These are phyloP conservation scores for Termitomyces sp. DNA, from an alignment of 768 basidiomycete species.

Conservation along the genomic window DNA sequence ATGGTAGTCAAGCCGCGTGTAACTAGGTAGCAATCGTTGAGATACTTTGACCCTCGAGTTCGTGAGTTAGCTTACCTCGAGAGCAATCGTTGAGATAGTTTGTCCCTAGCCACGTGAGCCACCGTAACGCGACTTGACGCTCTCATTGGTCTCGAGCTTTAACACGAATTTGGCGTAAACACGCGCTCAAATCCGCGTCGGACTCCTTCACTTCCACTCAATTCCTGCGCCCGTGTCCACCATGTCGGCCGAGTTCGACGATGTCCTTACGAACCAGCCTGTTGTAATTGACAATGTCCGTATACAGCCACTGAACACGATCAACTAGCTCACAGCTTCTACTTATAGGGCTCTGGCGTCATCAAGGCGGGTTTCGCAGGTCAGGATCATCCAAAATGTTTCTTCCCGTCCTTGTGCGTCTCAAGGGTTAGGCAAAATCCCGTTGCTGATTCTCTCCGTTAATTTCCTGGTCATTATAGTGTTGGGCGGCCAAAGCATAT, in stretches of 20 bases:
- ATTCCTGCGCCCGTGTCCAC: conserved; percentile 14
- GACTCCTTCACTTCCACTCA: conserved; percentile 7
- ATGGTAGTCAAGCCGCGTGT: too few relatives aligned
- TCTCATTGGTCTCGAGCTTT: too few relatives aligned
- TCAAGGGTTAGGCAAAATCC: conserved; percentile 33
- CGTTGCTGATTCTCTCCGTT: conserved; percentile 24
- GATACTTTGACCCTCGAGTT: too few relatives aligned
- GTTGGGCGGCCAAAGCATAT: conserved; percentile 97
- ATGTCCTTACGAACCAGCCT: conserved; percentile 96
- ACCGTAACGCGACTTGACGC: too few relatives aligned
- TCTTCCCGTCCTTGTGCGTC: conserved; percentile 97
- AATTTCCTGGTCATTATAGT: conserved; percentile 40
- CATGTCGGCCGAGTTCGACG: conserved; percentile 89
- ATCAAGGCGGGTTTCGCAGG: conserved; percentile 99
- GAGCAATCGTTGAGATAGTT: too few relatives aligned
- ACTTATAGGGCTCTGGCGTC: conserved; percentile 86
- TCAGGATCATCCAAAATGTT: conserved; percentile 98
- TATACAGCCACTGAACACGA: conserved; percentile 19
- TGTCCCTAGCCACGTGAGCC: too few relatives aligned
- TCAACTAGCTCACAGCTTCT: conserved; percentile 19
- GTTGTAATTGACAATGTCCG: conserved; percentile 98
- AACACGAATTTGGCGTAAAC: conserved; percentile 3
- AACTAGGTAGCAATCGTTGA: too few relatives aligned
- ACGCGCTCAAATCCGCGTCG: conserved; percentile 14
- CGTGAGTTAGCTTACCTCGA: too few relatives aligned